These are phyloP conservation scores for Cyberlindnera veronae DNA, from an alignment of 805 yeast genomes.

Conservation along the genomic window DNA sequence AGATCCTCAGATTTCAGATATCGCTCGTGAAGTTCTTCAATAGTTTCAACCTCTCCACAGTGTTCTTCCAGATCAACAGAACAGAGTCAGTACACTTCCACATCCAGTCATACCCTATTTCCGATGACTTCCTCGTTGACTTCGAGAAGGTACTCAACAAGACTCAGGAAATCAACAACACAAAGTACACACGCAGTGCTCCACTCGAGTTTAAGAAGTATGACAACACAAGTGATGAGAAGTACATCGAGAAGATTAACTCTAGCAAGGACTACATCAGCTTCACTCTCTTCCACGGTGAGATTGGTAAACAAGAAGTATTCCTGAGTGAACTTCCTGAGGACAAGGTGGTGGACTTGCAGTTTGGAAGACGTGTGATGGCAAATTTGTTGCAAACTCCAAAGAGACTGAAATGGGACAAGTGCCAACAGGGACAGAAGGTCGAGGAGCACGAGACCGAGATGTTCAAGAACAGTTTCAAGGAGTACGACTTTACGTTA, in stretches of 20 bases:
- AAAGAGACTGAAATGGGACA: conserved; percentile 71
- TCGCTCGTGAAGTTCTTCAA: conserved; percentile 46
- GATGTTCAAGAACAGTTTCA: conserved; percentile 53
- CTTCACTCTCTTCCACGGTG: conserved; percentile 33
- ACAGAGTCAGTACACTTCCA: conserved; percentile 68
- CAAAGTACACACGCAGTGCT: conserved; percentile 41
- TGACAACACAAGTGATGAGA: conserved; percentile 23
- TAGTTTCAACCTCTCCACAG: conserved; percentile 44
- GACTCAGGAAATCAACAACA: conserved; percentile 44
- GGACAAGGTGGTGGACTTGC: conserved; percentile 57
- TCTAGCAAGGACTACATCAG: conserved; percentile 28
- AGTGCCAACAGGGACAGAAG: conserved; percentile 60
- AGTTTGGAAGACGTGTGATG: conserved; percentile 77
- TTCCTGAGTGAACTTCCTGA: conserved; percentile 29
- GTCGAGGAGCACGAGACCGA: conserved; percentile 65
- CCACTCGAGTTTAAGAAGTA: conserved; percentile 40
- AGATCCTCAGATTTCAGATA: conserved; percentile 43
- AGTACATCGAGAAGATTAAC: conserved; percentile 28
- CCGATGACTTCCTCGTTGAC: conserved; percentile 37
- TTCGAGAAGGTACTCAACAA: conserved; percentile 47
- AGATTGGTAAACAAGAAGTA: conserved; percentile 29
- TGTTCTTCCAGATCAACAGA: conserved; percentile 70
- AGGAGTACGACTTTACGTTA: conserved; percentile 49
- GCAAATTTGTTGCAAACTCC: conserved; percentile 61
- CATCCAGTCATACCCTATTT: conserved; percentile 72